Base-by-base conservation (phyloP, 1,139 yeast species). In the Hyphopichia pseudoburtonii region DNA sequence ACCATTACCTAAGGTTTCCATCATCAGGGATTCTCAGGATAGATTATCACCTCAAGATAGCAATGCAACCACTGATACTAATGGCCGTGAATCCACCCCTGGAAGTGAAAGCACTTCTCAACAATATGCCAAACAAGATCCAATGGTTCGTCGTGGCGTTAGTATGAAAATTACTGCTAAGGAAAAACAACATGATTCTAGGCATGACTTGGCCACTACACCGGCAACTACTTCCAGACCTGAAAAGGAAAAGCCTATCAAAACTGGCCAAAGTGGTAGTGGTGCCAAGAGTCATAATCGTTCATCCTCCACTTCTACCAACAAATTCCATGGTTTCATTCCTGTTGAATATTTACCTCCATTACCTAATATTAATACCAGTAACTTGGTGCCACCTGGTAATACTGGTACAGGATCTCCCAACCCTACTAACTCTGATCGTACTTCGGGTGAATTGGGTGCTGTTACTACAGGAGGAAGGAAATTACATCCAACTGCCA, bases 401-500 rank as follows among this genome's bases (percentile, higher is more conserved):
- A 7, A 7, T 6, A 18, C 12, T 16, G 32, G 32, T 11, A 14
- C 15, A 15, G 27, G 15, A 10, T 12, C n/a, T 12, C 7, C 22
- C 5, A 23, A 12, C 11, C 14, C 21, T 21, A 14, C 33, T 16
- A 12, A 10, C 9, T 5, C 9, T 25, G 11, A 12, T 22, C 28
- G 24, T 11, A 5, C 23, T 4, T 11, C 12, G 5, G 29, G 14
- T n/a, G 9, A 22, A 11, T 19, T 16, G 3, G 36, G 37, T 21
- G 38, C 42, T 3, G 27, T 40, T 3, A 37, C 44, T 4, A 41
- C 35, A 2, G 40, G 48, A 6, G 53, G 52, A 3, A 44, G 57
- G 17, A 56, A 52, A 42, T 40, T 75, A 50, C 96, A 87, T 59
- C 95, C 95, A 22, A 81, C 89, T 14, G 96, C 95, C 0, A 76